Conservation (phyloP, 2,329 filamentous ascomycete species). For the Pseudocercospora macadamiae region DNA sequence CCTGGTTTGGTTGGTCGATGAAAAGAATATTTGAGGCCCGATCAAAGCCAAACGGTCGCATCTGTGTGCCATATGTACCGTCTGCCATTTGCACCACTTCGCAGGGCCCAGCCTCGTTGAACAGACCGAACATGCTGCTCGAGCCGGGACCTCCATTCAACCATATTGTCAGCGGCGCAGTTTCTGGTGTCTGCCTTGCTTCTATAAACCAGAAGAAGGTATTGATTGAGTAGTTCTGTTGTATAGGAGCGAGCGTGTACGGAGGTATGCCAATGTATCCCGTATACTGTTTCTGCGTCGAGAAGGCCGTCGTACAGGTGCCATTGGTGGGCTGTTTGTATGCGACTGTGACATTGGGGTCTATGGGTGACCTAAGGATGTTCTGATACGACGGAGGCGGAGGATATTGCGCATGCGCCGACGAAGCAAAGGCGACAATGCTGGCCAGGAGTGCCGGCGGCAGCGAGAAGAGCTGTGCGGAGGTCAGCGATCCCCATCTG, state of each 20-base stretch:
- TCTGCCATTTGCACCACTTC: conserved; percentile 48
- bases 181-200: conserved; percentile 51
- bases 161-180: conserved; percentile 63
- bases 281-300: conserved; percentile 68
- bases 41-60: conserved; percentile 69
- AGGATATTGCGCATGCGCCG: conserved; percentile 43
- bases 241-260: conserved; percentile 47
- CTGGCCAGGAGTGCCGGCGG: conserved; percentile 33
- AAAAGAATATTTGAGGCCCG: conserved; percentile 61
- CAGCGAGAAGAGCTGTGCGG: conserved; percentile 23
- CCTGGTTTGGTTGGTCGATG: conserved; percentile 68
- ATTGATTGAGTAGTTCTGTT: conserved; percentile 62
- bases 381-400: conserved; percentile 49
- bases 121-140: conserved; percentile 67
- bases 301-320: conserved; percentile 67
- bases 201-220: conserved; percentile 70
- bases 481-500: neutral
- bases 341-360: conserved; percentile 66
- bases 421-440: conserved; percentile 14
- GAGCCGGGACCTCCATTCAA: conserved; percentile 69
- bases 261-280: conserved; percentile 67
- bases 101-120: conserved; percentile 60
- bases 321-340: conserved; percentile 65
- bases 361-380: conserved; percentile 63
- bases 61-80: conserved; percentile 44